phyloP scores from a whole-genome alignment of 1,284 basidiomycete genomes.

The Inonotus obliquus region DNA sequence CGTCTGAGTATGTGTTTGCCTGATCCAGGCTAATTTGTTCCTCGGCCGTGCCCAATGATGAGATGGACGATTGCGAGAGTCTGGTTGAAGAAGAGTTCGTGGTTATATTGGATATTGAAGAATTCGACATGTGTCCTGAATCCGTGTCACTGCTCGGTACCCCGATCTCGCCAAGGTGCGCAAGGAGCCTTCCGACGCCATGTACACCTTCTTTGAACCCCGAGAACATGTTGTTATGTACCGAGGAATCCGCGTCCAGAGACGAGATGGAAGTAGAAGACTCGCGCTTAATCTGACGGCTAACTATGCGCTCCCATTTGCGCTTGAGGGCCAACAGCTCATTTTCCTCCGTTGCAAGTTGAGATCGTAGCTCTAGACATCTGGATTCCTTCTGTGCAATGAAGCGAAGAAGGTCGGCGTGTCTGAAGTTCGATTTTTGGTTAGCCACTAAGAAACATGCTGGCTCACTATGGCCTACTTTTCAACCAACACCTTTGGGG shows the following conservation, averaged over 20 bases:
- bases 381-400: conserved; percentile 81
- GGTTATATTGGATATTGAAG: conserved; percentile 28
- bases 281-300: conserved; percentile 46
- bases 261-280: conserved; percentile 18
- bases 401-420: conserved; percentile 68
- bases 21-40: background rate
- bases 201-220: conserved; percentile 66
- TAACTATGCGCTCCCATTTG: conserved; percentile 76
- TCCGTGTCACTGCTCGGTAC: conserved; percentile 21
- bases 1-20: background rate
- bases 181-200: conserved; percentile 47
- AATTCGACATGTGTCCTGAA: conserved; percentile 23
- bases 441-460: background rate
- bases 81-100: conserved; percentile 23
- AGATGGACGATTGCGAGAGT: conserved; percentile 39
- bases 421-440: conserved; percentile 36
- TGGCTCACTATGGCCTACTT: conserved; percentile 36
- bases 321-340: conserved; percentile 70
- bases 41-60: conserved; percentile 22
- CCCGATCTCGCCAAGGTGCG: conserved; percentile 35
- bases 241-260: conserved; percentile 3
- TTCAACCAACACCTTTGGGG: conserved; percentile 56
- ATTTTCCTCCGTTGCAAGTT: conserved; percentile 62
- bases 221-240: conserved; percentile 39
- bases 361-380: conserved; percentile 71